Conservation (phyloP, 2,329 filamentous ascomycete species). For the Phialophora chinensis region DNA sequence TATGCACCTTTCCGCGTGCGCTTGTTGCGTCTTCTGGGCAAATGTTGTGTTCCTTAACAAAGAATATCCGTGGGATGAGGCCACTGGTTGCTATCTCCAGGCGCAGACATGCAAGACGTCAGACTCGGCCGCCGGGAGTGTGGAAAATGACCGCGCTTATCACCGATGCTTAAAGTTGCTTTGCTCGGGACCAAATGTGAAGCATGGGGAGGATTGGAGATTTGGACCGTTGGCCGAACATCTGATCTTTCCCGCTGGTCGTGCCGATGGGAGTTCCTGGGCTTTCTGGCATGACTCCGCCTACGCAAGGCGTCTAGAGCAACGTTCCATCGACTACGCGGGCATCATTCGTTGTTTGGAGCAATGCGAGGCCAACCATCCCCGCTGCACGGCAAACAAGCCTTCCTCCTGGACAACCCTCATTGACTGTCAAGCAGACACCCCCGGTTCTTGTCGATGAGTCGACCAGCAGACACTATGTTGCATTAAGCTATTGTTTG, state of each 20-base stretch:
- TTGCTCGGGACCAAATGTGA: constrained; percentile 7
- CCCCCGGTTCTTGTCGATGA: not conserved
- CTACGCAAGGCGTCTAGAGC: not conserved
- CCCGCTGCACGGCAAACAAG: not conserved
- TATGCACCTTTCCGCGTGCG: not conserved
- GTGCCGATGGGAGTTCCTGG: not conserved
- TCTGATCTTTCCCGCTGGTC: constrained; percentile 9
- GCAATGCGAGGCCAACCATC: constrained; percentile 6
- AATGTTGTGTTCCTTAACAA: constrained; percentile 14
- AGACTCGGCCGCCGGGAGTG: not conserved
- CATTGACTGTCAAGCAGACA: not conserved
- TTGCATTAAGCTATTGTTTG: constrained; percentile 15
- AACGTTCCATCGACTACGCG: not conserved
- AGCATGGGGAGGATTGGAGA: constrained; percentile 4
- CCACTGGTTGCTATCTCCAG: not conserved
- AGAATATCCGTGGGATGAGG: constrained; percentile 7
- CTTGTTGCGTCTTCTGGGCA: constrained; percentile 11
- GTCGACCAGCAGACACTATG: not conserved
- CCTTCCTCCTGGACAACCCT: constrained; percentile 1
- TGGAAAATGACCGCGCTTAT: not conserved
- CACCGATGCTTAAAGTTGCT: constrained; percentile 8
- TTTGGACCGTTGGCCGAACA: constrained; percentile 10
- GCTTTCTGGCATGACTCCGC: not conserved
- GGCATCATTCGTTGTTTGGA: constrained; percentile 2
- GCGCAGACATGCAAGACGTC: not conserved